These are phyloP conservation scores for Durio zibethinus DNA, from an alignment of 345 rosid genomes.

Conservation along the genomic window DNA sequence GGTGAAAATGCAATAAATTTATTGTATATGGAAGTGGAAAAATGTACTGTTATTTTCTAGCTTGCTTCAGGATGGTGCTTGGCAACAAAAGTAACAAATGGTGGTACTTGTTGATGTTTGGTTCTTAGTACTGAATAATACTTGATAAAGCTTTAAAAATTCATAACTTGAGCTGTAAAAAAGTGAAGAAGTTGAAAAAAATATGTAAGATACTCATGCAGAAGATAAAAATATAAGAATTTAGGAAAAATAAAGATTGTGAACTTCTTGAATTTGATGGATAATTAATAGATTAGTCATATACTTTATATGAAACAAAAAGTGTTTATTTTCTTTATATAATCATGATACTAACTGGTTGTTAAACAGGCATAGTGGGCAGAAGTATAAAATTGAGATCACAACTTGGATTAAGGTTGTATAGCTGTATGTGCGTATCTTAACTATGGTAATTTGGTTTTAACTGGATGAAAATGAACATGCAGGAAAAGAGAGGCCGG, in stretches of 20 bases:
- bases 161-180: not conserved
- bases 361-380: not conserved
- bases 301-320: not conserved
- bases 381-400: constrained; percentile 11
- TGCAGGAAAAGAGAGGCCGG: constrained; percentile 62
- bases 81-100: not conserved
- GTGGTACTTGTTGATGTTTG: not conserved
- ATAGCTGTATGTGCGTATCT: not conserved
- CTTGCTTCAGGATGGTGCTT: not conserved
- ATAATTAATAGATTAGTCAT: not conserved
- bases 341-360: not conserved
- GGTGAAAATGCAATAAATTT: not conserved
- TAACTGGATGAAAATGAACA: not conserved
- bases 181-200: not conserved
- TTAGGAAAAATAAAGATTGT: not conserved
- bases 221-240: not conserved
- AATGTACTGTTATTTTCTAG: not conserved
- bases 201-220: not conserved
- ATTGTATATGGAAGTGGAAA: not conserved
- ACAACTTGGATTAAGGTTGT: not conserved
- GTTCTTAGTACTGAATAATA: not conserved
- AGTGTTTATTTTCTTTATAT: not conserved
- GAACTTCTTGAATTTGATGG: not conserved
- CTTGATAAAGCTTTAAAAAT: not conserved
- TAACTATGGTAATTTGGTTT: not conserved